Base-by-base conservation (phyloP, 306 rosid genomes). In the Hippophae rhamnoides region DNA sequence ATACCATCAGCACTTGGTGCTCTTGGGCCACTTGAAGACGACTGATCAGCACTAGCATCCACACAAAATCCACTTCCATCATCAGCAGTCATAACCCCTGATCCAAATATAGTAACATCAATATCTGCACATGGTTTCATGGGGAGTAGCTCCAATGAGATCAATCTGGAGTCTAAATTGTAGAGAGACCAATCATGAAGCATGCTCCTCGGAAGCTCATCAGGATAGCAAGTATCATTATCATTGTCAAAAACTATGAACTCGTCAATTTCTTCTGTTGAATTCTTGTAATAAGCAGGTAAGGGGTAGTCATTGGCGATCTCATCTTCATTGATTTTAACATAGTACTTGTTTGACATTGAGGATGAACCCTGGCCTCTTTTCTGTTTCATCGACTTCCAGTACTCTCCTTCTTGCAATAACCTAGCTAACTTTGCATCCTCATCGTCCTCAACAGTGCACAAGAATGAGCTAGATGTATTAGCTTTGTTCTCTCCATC, bases 81-180 rank as follows among this genome's bases (percentile, higher is more conserved):
- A 73, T 88, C 99, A 6, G 66, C 43, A 58, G 84, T 92, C 97
- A 88, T 86, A 45, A 80, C 53, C 13, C 99, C 99, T 3, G 99
- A 92, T 43, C 99, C 99, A 49, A 78, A 92, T 54, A 92, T 80
- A 2, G 95, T 82, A 64, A 88, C 95, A 76, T 92, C 99, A 62
- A 88, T 92, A 57, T 92, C 95, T 60, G 87, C 69, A 64, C 99
- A 92, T 47, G 99, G 76, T 74, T 82, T 86, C 99, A 92, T 92
- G 2, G 99, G 99, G 68, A 92, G 99, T 69, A 92, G 95, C 71
- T 92, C 97, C 83, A 92, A 62, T 3, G 99, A 84, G 79, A 85
- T 80, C 74, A 92, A 74, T 65, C 99, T 87, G 13, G 81, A 78
- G 69, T 92, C 97, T 45, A 90, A 84, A 57, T 92, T 88, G 69